phyloP scores from a whole-genome alignment of 139 green algal species.

The Deuterostichococcus epilithicus region DNA sequence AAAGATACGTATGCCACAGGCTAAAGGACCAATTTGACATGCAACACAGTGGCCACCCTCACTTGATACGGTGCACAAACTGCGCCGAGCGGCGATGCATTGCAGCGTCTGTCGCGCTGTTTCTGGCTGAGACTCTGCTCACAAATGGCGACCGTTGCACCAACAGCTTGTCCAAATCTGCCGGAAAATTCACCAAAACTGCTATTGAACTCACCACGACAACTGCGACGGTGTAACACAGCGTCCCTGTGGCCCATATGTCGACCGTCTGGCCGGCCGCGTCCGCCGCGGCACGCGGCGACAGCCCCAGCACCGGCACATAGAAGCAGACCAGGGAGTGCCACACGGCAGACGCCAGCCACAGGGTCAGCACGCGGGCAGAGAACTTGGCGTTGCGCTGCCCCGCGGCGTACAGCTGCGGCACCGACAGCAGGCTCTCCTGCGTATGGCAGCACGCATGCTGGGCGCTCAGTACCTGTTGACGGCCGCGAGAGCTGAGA shows the following conservation, averaged over 20 bases:
- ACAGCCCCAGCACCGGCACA: constrained; percentile 4
- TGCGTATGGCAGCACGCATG: not conserved
- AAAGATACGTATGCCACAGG: too few species aligned
- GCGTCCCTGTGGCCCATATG: constrained; percentile 36
- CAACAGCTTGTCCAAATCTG: too few species aligned
- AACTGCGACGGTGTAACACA: constrained; percentile 37
- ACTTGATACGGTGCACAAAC: too few species aligned
- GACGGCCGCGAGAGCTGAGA: too few species aligned
- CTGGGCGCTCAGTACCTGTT: too few species aligned
- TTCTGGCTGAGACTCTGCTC: too few species aligned
- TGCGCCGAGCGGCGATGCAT: too few species aligned
- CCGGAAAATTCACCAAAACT: too few species aligned
- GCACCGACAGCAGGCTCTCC: constrained; percentile 16
- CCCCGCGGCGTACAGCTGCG: constrained; percentile 44
- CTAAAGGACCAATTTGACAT: too few species aligned
- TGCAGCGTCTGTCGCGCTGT: too few species aligned
- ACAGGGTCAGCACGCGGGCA: constrained; percentile 18
- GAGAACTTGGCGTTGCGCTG: constrained; percentile 44
- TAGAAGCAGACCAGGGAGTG: constrained; percentile 23
- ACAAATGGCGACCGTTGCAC: too few species aligned
- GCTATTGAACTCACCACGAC: constrained; percentile 13
- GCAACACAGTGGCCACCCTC: too few species aligned
- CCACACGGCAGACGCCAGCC: constrained; percentile 34
- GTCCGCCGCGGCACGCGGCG: not conserved
- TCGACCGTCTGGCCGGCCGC: constrained; percentile 26